Conservation (phyloP, 345 rosid species). For the Heritiera littoralis region DNA sequence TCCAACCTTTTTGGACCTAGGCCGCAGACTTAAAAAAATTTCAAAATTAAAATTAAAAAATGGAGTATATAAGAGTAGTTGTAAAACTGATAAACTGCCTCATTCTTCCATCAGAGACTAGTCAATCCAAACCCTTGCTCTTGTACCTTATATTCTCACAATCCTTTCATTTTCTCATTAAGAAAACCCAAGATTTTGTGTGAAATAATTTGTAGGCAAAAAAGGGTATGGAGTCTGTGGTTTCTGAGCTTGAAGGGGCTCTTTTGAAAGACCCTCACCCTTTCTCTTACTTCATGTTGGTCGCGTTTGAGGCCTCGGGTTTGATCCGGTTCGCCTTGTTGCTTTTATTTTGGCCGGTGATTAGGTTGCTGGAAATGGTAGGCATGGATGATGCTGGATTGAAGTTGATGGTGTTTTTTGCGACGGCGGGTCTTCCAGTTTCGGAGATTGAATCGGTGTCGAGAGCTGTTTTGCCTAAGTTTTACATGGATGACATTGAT, state of each 20-base stretch:
- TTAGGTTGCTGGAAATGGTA: constrained; percentile 46
- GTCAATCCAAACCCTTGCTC: constrained; percentile 43
- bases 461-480: constrained; percentile 86
- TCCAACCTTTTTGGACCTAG: constrained; percentile 24
- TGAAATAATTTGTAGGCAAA: not conserved
- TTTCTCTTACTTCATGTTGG: constrained; percentile 85
- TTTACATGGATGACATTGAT: constrained; percentile 72
- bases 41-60: not conserved
- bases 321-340: constrained; percentile 61
- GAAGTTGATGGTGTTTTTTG: constrained; percentile 64
- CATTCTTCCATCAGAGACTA: constrained; percentile 33
- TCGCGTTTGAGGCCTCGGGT: constrained; percentile 88
- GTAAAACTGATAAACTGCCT: constrained; percentile 69
- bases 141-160: constrained; percentile 19
- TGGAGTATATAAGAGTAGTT: constrained; percentile 39
- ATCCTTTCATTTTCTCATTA: constrained; percentile 9
- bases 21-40: not conserved
- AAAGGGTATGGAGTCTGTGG: constrained; percentile 51
- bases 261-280: constrained; percentile 58
- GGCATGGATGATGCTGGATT: constrained; percentile 54
- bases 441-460: constrained; percentile 81
- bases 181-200: constrained; percentile 13
- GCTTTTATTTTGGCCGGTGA: constrained; percentile 66
- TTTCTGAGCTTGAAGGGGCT: constrained; percentile 79
- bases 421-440: constrained; percentile 56